A percentile compares a stretch with the other conserved stretches of the same genome.
Conservation (phyloP, 2,329 filamentous ascomycete species). For the Scedosporium aurantiacum region DNA sequence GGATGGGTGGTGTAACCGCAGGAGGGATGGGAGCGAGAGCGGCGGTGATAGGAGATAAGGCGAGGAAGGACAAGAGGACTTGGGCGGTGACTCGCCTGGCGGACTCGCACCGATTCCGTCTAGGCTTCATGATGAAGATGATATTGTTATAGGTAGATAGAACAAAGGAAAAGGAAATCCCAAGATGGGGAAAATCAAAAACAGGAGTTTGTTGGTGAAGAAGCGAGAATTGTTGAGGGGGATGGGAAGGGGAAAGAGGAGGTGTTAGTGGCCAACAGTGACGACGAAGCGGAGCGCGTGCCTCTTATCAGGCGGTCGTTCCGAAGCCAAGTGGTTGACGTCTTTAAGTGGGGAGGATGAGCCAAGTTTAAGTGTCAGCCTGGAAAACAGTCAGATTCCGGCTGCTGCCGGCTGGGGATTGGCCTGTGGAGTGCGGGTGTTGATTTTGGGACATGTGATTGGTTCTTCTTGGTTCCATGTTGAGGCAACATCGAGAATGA, state of each 20-base stretch:
- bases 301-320: conserved; percentile 5
- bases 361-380: neutral
- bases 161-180: neutral
- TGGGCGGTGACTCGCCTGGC: conserved; percentile 51
- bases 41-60: conserved; percentile 36
- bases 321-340: conserved; percentile 3
- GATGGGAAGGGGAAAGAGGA: neutral
- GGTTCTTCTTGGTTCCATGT: neutral
- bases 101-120: conserved; percentile 33
- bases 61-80: conserved; percentile 56
- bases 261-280: conserved; percentile 1
- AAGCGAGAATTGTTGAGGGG: conserved; percentile 2
- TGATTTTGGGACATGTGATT: neutral
- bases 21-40: conserved; percentile 18
- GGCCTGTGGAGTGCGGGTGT: neutral
- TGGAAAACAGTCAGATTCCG: neutral
- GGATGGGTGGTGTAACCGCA: conserved; percentile 20
- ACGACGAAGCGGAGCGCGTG: conserved; percentile 5
- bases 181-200: neutral
- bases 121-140: conserved; percentile 1
- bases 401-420: neutral
- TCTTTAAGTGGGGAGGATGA: neutral
- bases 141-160: neutral
- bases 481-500: neutral
- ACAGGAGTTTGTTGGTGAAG: neutral